Base-by-base conservation (phyloP, 495 filamentous ascomycete species). In the Podospora fimiseda region DNA sequence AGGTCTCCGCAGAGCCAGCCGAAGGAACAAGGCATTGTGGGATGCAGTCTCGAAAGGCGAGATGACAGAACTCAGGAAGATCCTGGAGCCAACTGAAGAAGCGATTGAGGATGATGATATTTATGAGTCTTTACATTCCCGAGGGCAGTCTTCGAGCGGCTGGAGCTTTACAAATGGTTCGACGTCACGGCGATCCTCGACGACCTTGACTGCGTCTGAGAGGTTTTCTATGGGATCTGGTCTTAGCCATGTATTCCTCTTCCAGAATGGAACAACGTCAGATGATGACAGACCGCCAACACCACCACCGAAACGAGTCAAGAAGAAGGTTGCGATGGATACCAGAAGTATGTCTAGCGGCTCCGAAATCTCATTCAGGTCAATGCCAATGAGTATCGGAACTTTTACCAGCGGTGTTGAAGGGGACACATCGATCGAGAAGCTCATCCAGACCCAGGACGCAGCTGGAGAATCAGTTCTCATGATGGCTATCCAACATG, bases 401-500 rank as follows among this genome's bases (percentile, higher is more conserved):
- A 93, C 89, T 3, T 77, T 80, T 37, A 75, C 76, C 3, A 88
- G 84, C 56, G 81, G 76, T 4, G 80, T 92, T 24, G 89, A 94
- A 69, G 88, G 89, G 4, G 90, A 95, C 61, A 87, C 82, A 7
- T 94, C 89, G 1, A 83, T 90, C 51, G 88, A 91, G 65, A 85
- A 81, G 6, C 70, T 96, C 5, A 79, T 86, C 3, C 85, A 88
- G 60, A 95, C 90, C 0, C 87, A 93, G 59, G 84, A 90, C 59
- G 74, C 79, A 16, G 78, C 81, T 22, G 92, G 93, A 2, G 85
- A 95, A 61, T 95, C 91, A 4, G 80, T 96, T 16, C 78, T 83
- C 14, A 99, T 97, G 94, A 97, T 99, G 90, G 90, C 92, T 7
- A 79, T 96, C 27, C 90, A 96, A 60, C 80, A 83, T 49, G 77